Evolutionary conservation across 148 eudicot species (phyloP).

Genomic region (Silene uniflora): DNA sequence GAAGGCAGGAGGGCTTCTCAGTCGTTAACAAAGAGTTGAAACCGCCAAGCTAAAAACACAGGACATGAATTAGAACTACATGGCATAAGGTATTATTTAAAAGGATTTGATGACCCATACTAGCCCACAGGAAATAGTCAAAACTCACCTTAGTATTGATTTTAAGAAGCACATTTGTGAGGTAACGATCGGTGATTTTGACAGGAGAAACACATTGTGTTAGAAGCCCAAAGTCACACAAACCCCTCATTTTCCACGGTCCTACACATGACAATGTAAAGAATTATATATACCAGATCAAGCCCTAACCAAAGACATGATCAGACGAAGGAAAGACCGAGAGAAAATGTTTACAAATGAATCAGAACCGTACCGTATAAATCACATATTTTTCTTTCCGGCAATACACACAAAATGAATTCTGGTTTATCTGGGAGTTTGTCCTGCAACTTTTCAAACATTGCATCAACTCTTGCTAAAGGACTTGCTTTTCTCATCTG

Average conservation of each 20-base stretch:
- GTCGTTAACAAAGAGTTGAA: constrained; percentile 73
- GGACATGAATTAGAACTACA: constrained; percentile 6
- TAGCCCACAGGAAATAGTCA: constrained; percentile 9
- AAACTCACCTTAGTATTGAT: constrained; percentile 77
- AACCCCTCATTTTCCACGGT: constrained; percentile 89
- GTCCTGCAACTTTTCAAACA: constrained; percentile 57
- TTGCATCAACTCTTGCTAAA: constrained; percentile 64
- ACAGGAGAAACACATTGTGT: constrained; percentile 83
- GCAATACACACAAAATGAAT: constrained; percentile 79
- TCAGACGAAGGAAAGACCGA: constrained; percentile 2
- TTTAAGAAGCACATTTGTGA: constrained; percentile 86
- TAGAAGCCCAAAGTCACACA: constrained; percentile 60
- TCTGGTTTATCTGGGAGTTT: constrained; percentile 81
- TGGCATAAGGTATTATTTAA: neutral
- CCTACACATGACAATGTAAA: constrained; percentile 38
- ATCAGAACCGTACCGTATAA: constrained; percentile 55
- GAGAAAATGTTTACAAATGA: neutral
- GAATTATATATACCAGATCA: neutral
- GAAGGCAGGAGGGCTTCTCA: constrained; percentile 59
- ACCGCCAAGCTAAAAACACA: constrained; percentile 73
- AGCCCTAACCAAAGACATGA: constrained; percentile 15
- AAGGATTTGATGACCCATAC: neutral
- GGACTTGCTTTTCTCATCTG: constrained; percentile 54
- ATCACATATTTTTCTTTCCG: constrained; percentile 70
- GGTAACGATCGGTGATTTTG: constrained; percentile 78